A percentile compares a stretch with the other conserved stretches of the same genome.
Evolutionary conservation across 805 yeast species (phyloP).

Genomic region (Teunomyces gatunensis): DNA sequence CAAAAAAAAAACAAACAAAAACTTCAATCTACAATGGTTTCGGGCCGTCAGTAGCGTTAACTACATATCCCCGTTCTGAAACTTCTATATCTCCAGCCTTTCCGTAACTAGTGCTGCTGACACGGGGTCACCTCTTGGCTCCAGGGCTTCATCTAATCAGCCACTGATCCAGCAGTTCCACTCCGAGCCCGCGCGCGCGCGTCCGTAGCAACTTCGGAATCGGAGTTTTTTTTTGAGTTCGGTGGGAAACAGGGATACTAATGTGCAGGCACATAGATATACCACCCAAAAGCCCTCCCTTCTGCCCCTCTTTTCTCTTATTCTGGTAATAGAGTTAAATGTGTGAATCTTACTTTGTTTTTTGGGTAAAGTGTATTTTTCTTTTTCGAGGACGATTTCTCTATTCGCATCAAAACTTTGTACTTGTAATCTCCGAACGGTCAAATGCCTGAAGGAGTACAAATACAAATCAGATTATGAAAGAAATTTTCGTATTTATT

Average conservation of each 20-base stretch:
- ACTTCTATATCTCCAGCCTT: neutral
- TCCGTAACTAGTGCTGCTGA: neutral
- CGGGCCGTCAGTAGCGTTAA: neutral
- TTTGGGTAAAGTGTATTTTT: neutral
- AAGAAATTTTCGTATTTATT: neutral
- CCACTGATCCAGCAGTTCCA: neutral
- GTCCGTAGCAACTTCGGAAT: slow-evolving; percentile 5
- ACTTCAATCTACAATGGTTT: neutral
- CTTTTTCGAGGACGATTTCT: neutral
- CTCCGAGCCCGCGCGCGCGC: slow-evolving; percentile 3
- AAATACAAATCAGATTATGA: neutral
- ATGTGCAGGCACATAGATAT: neutral
- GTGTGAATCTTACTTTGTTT: too few relatives aligned
- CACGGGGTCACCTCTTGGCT: neutral
- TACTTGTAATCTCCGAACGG: neutral
- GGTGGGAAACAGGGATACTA: neutral
- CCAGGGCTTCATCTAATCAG: neutral
- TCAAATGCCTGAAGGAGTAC: neutral
- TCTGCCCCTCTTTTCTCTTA: neutral
- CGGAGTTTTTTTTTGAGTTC: slow-evolving; percentile 7
- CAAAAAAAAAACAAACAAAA: neutral
- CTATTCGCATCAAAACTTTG: neutral
- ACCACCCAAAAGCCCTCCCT: neutral
- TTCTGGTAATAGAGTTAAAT: too few relatives aligned
- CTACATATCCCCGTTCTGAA: neutral